phyloP scores from a whole-genome alignment of 1,284 basidiomycete genomes.

The Cutaneotrichosporon sp. region DNA sequence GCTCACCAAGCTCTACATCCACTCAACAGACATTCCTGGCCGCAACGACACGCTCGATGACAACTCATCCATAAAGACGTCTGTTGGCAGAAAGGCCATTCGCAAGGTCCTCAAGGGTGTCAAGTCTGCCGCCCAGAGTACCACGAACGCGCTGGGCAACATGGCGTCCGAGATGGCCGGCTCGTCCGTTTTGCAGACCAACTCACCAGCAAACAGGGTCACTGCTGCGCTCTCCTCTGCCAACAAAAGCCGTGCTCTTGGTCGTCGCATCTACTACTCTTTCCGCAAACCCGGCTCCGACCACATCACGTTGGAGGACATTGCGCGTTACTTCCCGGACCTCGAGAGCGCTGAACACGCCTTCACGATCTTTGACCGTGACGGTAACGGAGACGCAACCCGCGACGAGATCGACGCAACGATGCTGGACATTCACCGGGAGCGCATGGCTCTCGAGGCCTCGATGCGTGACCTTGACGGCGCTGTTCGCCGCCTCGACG shows the following conservation, averaged over 20 bases:
- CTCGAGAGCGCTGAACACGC: conserved; percentile 61
- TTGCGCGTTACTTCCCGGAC: conserved; percentile 66
- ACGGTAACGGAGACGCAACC: conserved; percentile 71
- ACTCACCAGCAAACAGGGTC: conserved; percentile 77
- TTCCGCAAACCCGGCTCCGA: conserved; percentile 64
- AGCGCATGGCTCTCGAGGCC: conserved; percentile 75
- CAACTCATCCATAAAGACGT: conserved; percentile 43
- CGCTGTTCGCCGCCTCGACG: conserved; percentile 63
- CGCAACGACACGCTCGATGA: conserved; percentile 62
- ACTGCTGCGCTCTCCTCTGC: conserved; percentile 69
- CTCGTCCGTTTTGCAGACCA: conserved; percentile 79
- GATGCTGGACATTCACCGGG: conserved; percentile 76
- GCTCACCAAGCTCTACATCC: conserved; percentile 70
- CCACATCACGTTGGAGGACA: conserved; percentile 63
- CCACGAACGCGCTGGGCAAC: conserved; percentile 74
- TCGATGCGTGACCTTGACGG: conserved; percentile 89
- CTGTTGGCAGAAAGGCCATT: conserved; percentile 61
- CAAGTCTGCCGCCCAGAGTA: conserved; percentile 66
- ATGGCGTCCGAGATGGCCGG: conserved; percentile 52
- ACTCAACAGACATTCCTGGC: conserved; percentile 68
- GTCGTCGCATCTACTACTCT: conserved; percentile 80
- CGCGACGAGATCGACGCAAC: conserved; percentile 73
- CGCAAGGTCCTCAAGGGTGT: conserved; percentile 70
- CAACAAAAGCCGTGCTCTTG: conserved; percentile 78
- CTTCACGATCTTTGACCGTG: conserved; percentile 76